A percentile compares a stretch with the other conserved stretches of the same genome.
Conservation (phyloP, 257 asterid genomes). For the Knoxia roxburghii region DNA sequence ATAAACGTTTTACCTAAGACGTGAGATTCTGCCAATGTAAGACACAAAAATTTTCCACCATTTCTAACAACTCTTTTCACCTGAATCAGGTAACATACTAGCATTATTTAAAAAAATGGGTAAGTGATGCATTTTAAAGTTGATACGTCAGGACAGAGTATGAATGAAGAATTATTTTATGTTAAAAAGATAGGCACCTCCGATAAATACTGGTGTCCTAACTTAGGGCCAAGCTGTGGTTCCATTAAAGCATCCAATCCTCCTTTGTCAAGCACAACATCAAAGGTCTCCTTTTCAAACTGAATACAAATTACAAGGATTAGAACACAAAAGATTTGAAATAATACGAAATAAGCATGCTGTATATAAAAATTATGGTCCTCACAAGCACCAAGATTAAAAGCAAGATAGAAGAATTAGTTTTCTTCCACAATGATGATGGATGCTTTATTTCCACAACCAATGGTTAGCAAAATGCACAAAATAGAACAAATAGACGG, state of each 20-base stretch:
- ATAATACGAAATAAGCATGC: slow-evolving; percentile 3
- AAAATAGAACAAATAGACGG: neutral
- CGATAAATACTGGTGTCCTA: slow-evolving; percentile 65
- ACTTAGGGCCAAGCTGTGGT: slow-evolving; percentile 69
- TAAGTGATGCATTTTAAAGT: slow-evolving; percentile 6
- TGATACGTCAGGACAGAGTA: neutral
- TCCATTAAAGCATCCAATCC: slow-evolving; percentile 99
- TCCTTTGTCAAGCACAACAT: slow-evolving; percentile 81
- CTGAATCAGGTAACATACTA: slow-evolving; percentile 32
- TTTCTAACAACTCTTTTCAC: slow-evolving; percentile 69
- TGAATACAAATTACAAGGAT: slow-evolving; percentile 29
- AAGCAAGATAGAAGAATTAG: neutral
- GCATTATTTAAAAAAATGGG: slow-evolving; percentile 15
- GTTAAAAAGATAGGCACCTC: slow-evolving; percentile 51
- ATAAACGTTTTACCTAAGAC: slow-evolving; percentile 63
- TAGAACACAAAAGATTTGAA: slow-evolving; percentile 12
- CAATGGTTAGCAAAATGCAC: neutral
- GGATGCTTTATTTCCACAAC: neutral
- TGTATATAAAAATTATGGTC: neutral
- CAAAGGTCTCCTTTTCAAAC: slow-evolving; percentile 62
- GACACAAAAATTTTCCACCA: slow-evolving; percentile 83
- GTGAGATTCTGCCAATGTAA: slow-evolving; percentile 84
- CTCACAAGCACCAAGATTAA: neutral
- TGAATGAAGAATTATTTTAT: neutral
- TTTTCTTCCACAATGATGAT: neutral